phyloP scores from a whole-genome alignment of 176 grass and related monocot species.

The Neostapfia colusana region DNA sequence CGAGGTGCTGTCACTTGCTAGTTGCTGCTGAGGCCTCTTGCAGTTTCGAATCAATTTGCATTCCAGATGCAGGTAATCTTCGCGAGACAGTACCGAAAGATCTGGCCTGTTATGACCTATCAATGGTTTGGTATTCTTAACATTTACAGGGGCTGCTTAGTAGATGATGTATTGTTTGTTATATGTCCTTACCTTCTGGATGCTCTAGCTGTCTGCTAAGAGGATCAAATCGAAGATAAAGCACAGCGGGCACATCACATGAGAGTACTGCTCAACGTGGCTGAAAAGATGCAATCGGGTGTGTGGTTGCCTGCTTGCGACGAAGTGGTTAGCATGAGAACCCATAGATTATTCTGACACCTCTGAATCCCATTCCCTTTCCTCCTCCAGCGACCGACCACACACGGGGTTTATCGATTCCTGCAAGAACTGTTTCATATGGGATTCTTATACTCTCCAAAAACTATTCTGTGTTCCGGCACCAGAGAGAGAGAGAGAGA shows the following conservation, averaged over 20 bases:
- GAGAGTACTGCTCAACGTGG: neutral
- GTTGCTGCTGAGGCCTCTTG: neutral
- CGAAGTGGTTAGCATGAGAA: neutral
- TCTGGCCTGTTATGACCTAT: neutral
- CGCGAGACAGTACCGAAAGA: neutral
- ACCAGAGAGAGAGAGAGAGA: neutral
- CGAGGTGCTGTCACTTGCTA: neutral
- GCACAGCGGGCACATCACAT: neutral
- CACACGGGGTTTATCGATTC: neutral
- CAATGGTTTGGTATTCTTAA: neutral
- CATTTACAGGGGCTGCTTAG: neutral
- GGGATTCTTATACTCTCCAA: neutral
- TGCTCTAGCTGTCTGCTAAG: constrained; percentile 13
- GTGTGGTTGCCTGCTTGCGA: neutral
- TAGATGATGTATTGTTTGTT: neutral
- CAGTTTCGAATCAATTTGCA: constrained; percentile 21
- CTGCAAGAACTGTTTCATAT: neutral
- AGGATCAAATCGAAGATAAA: neutral
- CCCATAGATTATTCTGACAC: neutral
- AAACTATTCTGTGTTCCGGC: neutral
- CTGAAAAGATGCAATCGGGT: neutral
- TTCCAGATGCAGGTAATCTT: constrained; percentile 20
- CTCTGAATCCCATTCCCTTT: neutral
- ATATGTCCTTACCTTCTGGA: constrained; percentile 3
- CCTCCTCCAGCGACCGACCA: neutral